Percentiles rank a stretch among this genome's conserved stretches.
phyloP scores from a whole-genome alignment of 495 filamentous ascomycete genomes.

The Penicillium cataractarum region DNA sequence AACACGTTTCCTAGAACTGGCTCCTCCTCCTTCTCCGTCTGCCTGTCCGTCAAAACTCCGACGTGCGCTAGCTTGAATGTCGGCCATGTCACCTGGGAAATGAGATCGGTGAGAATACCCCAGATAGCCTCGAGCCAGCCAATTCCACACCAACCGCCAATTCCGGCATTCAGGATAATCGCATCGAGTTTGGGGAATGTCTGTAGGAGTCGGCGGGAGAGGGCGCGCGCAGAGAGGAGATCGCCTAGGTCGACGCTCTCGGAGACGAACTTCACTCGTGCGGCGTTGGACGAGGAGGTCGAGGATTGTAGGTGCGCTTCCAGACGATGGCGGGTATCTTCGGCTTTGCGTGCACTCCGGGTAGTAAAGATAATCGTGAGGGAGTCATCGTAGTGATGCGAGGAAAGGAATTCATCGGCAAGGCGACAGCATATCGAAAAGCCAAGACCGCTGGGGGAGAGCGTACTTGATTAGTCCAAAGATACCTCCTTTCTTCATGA shows the following conservation, averaged over 20 bases:
- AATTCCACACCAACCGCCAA: constrained; percentile 83
- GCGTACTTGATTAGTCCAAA: background rate
- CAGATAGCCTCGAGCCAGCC: constrained; percentile 68
- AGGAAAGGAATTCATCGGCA: constrained; percentile 84
- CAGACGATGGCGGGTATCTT: constrained; percentile 45
- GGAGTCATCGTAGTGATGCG: constrained; percentile 61
- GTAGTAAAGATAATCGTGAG: constrained; percentile 59
- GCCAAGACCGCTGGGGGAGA: constrained; percentile 76
- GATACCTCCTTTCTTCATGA: background rate
- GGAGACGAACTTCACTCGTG: constrained; percentile 49
- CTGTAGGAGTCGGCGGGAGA: constrained; percentile 51
- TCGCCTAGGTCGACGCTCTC: constrained; percentile 60
- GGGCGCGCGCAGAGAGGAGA: constrained; percentile 55
- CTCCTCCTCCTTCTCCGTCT: constrained; percentile 41
- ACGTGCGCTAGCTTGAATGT: constrained; percentile 66
- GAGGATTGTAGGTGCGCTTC: constrained; percentile 41
- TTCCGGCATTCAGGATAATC: constrained; percentile 84
- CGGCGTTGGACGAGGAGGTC: constrained; percentile 20
- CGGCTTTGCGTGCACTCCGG: constrained; percentile 48
- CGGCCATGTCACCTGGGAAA: constrained; percentile 76
- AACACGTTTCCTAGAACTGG: constrained; percentile 78
- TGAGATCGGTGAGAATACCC: constrained; percentile 63
- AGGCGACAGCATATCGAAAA: constrained; percentile 84
- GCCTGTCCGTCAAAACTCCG: constrained; percentile 56
- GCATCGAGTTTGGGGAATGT: constrained; percentile 72